Conservation (phyloP, 345 rosid genomes). For the Aquilaria sinensis region DNA sequence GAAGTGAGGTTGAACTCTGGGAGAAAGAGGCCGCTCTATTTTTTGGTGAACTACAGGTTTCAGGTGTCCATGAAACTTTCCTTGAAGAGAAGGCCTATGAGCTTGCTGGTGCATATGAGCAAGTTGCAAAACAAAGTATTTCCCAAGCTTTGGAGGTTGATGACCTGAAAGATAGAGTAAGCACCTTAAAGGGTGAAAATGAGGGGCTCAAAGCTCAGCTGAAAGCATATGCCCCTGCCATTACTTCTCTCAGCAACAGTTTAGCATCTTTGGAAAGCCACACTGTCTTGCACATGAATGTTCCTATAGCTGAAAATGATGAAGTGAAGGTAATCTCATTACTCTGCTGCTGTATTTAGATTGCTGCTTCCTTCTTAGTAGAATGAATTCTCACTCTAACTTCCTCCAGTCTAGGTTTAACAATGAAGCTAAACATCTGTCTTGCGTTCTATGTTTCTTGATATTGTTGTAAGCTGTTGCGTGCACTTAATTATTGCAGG, state of each 20-base stretch:
- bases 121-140: conserved; percentile 30
- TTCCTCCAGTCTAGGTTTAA: too few species aligned
- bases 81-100: conserved; percentile 54
- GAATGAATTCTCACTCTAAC: too few species aligned
- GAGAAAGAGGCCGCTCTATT: conserved; percentile 48
- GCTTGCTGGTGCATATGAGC: conserved; percentile 37
- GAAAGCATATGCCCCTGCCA: conserved; percentile 46
- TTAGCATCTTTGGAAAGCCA: conserved; percentile 59
- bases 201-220: conserved; percentile 46
- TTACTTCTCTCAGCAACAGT: conserved; percentile 49
- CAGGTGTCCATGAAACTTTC: conserved; percentile 43
- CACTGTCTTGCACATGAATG: conserved; percentile 24
- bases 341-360: neutral
- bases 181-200: conserved; percentile 50
- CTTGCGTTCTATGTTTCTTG: too few species aligned
- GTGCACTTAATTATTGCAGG: too few species aligned
- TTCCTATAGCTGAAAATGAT: conserved; percentile 22
- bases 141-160: conserved; percentile 41
- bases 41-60: conserved; percentile 51
- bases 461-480: too few species aligned
- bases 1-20: conserved; percentile 43
- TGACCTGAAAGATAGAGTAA: conserved; percentile 48
- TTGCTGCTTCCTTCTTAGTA: too few species aligned
- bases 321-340: conserved; percentile 42
- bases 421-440: too few species aligned